Conservation (phyloP, 768 basidiomycete genomes). For the Leccinum imitatum region DNA sequence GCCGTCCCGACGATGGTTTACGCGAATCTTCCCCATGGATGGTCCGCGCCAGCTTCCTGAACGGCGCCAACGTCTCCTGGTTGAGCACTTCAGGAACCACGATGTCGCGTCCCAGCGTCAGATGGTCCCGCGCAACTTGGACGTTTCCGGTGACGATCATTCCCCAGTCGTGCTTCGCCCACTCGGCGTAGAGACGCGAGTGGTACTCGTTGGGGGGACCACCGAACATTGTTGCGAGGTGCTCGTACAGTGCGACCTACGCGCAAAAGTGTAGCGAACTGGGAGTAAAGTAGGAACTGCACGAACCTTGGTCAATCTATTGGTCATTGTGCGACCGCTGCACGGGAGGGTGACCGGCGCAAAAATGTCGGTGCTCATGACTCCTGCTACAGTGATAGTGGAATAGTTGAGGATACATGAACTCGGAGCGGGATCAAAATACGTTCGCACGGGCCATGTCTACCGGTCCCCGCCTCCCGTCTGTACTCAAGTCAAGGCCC, state of each 20-base stretch:
- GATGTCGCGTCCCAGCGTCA: constrained; percentile 72
- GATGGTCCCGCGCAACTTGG: constrained; percentile 61
- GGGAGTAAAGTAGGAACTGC: neutral
- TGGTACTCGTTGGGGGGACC: constrained; percentile 73
- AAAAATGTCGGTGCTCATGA: constrained; percentile 24
- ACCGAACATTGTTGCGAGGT: constrained; percentile 61
- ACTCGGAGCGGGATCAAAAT: neutral
- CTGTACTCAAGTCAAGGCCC: constrained; percentile 34
- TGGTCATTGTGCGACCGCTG: constrained; percentile 37
- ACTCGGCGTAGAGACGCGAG: constrained; percentile 63
- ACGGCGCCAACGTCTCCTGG: constrained; percentile 47
- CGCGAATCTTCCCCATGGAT: constrained; percentile 43
- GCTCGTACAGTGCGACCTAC: constrained; percentile 91
- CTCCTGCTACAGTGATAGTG: neutral
- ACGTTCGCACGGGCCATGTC: constrained; percentile 10
- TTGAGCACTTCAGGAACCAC: constrained; percentile 50
- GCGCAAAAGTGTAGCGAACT: neutral
- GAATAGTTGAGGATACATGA: neutral
- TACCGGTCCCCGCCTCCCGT: constrained; percentile 31
- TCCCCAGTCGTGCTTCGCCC: constrained; percentile 80
- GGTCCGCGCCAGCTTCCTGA: constrained; percentile 44
- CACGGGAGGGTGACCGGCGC: constrained; percentile 33
- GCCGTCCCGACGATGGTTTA: constrained; percentile 4
- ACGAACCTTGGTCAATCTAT: constrained; percentile 55
- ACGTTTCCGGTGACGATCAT: constrained; percentile 89